Base-by-base conservation (phyloP, 2,329 filamentous ascomycete genomes). In the Beauveria pseudobassiana region DNA sequence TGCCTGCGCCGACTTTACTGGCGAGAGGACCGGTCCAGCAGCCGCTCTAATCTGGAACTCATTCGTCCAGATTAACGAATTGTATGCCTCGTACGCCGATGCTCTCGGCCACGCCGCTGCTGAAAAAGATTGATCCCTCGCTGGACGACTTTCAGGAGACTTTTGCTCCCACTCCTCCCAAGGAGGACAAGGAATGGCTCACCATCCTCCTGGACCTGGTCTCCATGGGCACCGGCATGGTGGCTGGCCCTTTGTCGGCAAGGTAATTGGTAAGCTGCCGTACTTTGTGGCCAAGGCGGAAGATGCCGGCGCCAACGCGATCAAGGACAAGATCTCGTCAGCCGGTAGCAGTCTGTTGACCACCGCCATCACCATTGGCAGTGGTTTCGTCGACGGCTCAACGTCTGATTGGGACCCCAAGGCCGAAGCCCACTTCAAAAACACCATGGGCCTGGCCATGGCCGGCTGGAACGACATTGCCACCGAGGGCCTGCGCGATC, bases 141-240 rank as follows among this genome's bases (percentile, higher is more conserved):
- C 55, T 65, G 26, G 52, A 65, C 20, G 61, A 68, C 51, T 64
- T 72, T 42, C 67, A 64, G 38, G 49, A 64, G 28, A 64, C 57
- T 5, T 64, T 65, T 54, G 62, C 63, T 20, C 63, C 64, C 5
- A 54, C 61, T 14, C 62, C 62, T 22, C 53, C 50, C 18, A 14
- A 49, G n/a, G 10, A 51, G 4, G 52, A 63, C 56, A 67, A 70
- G 58, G 63, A 60, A 40, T 72, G 68, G 69, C 55, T 69, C 8
- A 38, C 63, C n/a, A 60, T 74, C 34, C 62, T 75, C 7, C 65
- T 73, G 28, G 68, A 72, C 62, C 60, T 72, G 12, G 28, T 73
- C 49, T 69, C 65, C 34, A 58, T 73, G n/a, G 70, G 70, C 3
- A 64, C 67, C 7, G 61, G 68, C 28, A 59, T 65, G 26, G 63